Percentiles rank a stretch among this genome's conserved stretches.
Conservation (phyloP, 106 monocot species). For the Phalaenopsis aphrodite region DNA sequence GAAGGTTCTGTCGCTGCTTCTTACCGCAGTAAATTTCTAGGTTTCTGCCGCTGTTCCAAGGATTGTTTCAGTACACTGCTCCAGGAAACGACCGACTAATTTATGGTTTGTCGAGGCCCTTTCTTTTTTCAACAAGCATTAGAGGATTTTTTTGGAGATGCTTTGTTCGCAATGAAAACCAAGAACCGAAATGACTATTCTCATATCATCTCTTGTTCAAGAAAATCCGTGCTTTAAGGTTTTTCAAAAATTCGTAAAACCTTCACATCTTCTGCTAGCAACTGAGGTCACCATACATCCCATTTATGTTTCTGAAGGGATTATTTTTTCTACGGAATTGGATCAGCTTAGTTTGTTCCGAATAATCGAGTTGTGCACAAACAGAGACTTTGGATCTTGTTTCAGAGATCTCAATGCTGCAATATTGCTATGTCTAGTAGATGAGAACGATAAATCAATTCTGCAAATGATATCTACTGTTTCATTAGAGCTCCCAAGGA, state of each 20-base stretch:
- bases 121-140: too few relatives aligned
- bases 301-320: constrained; percentile 20
- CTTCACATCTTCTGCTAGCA: constrained; percentile 45
- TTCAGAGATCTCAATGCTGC: constrained; percentile 54
- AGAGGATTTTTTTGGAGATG: too few relatives aligned
- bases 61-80: too few relatives aligned
- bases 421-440: constrained; percentile 64
- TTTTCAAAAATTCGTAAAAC: constrained; percentile 63
- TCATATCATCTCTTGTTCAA: too few relatives aligned
- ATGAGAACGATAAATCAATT: constrained; percentile 45
- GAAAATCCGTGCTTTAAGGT: too few relatives aligned
- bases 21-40: too few relatives aligned
- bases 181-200: too few relatives aligned
- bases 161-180: too few relatives aligned
- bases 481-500: constrained; percentile 12
- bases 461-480: constrained; percentile 58
- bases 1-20: too few relatives aligned
- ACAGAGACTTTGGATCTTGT: constrained; percentile 67
- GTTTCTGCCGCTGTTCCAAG: too few relatives aligned
- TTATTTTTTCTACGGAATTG: constrained; percentile 26
- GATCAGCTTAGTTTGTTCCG: constrained; percentile 46
- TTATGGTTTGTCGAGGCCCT: too few relatives aligned
- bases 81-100: too few relatives aligned
- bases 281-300: constrained; percentile 26
- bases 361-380: constrained; percentile 60